phyloP scores from a whole-genome alignment of 176 grass and related monocot genomes.

The Aegilops speltoides region DNA sequence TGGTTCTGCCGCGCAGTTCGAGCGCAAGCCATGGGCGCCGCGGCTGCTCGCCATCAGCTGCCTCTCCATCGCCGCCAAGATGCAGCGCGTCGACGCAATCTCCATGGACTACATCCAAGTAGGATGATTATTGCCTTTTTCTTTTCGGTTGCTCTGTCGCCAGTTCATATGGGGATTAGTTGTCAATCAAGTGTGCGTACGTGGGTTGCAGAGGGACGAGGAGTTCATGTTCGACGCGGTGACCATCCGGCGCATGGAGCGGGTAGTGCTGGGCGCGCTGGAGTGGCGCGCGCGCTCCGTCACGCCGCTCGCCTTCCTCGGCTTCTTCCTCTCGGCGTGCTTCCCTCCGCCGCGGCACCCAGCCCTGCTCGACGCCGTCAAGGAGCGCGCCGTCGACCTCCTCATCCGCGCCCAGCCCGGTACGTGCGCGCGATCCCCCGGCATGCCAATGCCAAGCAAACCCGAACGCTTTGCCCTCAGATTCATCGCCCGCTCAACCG shows the following conservation, averaged over 20 bases:
- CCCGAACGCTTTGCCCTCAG: neutral
- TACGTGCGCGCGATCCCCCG: conserved; percentile 34
- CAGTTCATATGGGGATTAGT: neutral
- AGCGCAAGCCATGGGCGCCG: conserved; percentile 68
- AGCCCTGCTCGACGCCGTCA: conserved; percentile 53
- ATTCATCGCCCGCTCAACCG: neutral
- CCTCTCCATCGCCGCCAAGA: conserved; percentile 94
- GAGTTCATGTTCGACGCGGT: conserved; percentile 71
- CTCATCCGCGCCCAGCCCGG: conserved; percentile 63
- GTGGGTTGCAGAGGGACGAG: conserved; percentile 51
- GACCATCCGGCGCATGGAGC: conserved; percentile 82
- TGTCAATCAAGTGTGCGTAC: neutral
- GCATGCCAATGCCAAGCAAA: conserved; percentile 17
- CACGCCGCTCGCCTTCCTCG: conserved; percentile 90
- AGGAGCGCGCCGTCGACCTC: conserved; percentile 63
- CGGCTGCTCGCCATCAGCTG: conserved; percentile 82
- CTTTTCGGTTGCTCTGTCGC: neutral
- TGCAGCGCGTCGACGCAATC: conserved; percentile 66
- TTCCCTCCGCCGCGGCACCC: conserved; percentile 51
- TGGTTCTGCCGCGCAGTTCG: conserved; percentile 27
- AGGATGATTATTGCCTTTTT: neutral
- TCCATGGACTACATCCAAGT: conserved; percentile 69
- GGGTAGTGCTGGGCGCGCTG: conserved; percentile 58
- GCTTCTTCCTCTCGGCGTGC: conserved; percentile 67
- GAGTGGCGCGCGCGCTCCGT: conserved; percentile 90